Evolutionary conservation across 345 rosid genomes (phyloP), one percentile per base, ranked within the genome.

Genomic region (Populus deltoides): DNA sequence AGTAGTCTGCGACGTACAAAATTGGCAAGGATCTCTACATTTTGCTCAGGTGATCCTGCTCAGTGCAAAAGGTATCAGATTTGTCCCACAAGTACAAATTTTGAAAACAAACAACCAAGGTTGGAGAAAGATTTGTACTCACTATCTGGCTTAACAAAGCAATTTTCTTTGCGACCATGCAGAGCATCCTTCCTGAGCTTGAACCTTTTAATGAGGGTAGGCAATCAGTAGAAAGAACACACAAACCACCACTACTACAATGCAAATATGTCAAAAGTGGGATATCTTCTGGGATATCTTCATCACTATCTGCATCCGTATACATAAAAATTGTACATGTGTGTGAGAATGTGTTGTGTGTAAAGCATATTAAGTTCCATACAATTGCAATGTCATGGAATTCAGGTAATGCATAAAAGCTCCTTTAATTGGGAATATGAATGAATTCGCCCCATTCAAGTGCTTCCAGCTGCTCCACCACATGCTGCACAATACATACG

Each of bases 1-100:
- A 88, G 86, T 51, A 97, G 87, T 81, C 84, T 88, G 20, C 97
- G 94, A 11, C 91, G 93, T 65, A 81, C 81, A 66, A 85, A 81
- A 71, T 76, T 75, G 75, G 77, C 83, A 65, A 75, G 72, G 81
- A 83, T 80, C 18, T 86, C 88, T 36, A 65, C 71, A 77, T 77
- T 82, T n/a, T 71, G 68, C 83, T 77, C 82, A 17, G 86, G 71
- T 65, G 84, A 83, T 77, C 81, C 88, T 76, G 83, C 24, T 76
- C 13, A 47, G 79, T 62, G 36, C 53, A 59, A 70, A 45, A 72
- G 59, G 33, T 7, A 69, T 18, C 27, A 36, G 2, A 49, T 80
- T 55, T 76, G 25, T 70, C 70, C 39, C 33, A 77, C 31, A 63
- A 51, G 65, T 74, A 62, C n/a, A 65, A 70, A 70, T 25, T n/a